Percentiles rank a stretch among this genome's conserved stretches.
Conservation (phyloP, 73 alveolate species). For the Paramecium primaurelia region DNA sequence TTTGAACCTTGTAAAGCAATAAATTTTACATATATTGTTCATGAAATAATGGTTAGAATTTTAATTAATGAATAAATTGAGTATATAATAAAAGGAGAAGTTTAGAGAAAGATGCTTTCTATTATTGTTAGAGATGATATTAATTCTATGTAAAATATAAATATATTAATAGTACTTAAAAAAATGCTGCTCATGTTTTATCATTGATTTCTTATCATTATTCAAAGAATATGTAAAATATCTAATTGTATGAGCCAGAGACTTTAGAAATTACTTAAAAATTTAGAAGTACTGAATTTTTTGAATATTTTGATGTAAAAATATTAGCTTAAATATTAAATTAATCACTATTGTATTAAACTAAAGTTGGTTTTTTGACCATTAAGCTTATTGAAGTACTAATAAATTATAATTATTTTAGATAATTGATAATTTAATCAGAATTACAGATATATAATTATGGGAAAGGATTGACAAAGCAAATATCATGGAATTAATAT, state of each 20-base stretch:
- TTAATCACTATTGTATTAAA: background rate
- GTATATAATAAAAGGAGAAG: background rate
- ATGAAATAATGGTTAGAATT: constrained; percentile 8
- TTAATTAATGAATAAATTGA: background rate
- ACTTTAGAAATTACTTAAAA: background rate
- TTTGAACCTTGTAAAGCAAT: background rate
- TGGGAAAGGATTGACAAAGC: background rate
- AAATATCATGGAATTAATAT: background rate
- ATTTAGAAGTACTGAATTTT: background rate
- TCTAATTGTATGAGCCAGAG: background rate
- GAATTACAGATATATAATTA: background rate
- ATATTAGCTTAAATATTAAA: background rate
- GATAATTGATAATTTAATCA: constrained; percentile 24
- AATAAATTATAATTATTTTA: background rate
- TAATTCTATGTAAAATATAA: background rate
- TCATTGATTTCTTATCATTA: constrained; percentile 12
- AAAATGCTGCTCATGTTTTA: constrained; percentile 28
- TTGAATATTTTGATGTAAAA: background rate
- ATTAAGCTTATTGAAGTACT: constrained; percentile 1
- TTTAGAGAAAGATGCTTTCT: background rate
- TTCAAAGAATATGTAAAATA: background rate
- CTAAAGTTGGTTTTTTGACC: background rate
- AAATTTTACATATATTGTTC: background rate
- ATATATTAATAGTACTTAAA: background rate
- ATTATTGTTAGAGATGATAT: background rate